phyloP scores from a whole-genome alignment of 2,329 filamentous ascomycete species.

The Didymella keratinophila region DNA sequence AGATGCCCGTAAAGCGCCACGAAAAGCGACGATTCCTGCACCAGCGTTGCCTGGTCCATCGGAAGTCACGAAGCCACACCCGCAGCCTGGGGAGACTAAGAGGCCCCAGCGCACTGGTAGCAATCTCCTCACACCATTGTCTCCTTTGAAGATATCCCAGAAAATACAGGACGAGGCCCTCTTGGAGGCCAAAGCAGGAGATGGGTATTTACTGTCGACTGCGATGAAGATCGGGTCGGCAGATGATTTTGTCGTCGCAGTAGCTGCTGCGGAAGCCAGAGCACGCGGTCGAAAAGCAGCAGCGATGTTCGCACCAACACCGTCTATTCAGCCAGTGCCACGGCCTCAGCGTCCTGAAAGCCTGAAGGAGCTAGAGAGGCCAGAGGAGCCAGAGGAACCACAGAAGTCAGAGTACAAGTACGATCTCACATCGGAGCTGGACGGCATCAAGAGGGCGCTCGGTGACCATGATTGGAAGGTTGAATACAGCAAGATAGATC shows the following conservation, averaged over 20 bases:
- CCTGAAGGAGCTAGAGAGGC: too few species aligned
- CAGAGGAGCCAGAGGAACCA: too few species aligned
- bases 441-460: constrained; percentile 21
- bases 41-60: not conserved
- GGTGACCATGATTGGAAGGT: constrained; percentile 27
- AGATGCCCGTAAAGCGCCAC: constrained; percentile 8
- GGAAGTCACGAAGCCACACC: not conserved
- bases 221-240: too few species aligned
- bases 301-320: too few species aligned
- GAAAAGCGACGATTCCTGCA: not conserved
- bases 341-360: not conserved
- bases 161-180: too few species aligned
- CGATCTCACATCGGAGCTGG: constrained; percentile 18
- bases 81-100: not conserved
- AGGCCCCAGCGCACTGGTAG: not conserved
- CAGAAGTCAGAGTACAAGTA: constrained; percentile 9
- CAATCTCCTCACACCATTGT: too few species aligned
- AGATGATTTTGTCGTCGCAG: too few species aligned
- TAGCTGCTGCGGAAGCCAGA: too few species aligned
- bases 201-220: too few species aligned
- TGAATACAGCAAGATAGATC: constrained; percentile 10
- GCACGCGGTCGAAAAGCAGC: not conserved
- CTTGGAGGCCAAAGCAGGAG: too few species aligned
- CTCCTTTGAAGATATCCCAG: too few species aligned
- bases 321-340: not conserved